A percentile compares a stretch with the other conserved stretches of the same genome.
These are phyloP conservation scores for Septoria petroselini DNA, from an alignment of 2,329 filamentous ascomycete species.

Conservation along the genomic window DNA sequence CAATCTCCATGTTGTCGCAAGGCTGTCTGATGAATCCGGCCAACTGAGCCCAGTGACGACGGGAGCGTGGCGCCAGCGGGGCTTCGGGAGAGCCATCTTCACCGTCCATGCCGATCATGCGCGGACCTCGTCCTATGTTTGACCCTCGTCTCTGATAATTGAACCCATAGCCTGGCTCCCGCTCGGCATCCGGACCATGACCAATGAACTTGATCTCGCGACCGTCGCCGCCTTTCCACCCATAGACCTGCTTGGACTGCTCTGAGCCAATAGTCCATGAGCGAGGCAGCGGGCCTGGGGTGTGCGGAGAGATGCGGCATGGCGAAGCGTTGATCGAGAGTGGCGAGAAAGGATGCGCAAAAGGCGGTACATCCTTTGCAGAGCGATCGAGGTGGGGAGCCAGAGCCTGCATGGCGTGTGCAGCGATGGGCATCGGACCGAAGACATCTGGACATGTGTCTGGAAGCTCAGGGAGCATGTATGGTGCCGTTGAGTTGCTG, in stretches of 20 bases:
- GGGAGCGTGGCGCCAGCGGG: constrained; percentile 28
- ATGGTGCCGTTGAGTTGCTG: background rate
- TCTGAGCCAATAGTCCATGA: constrained; percentile 27
- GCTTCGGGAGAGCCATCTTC: constrained; percentile 20
- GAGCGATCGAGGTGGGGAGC: constrained; percentile 21
- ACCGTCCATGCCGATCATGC: constrained; percentile 18
- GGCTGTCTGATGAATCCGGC: constrained; percentile 19
- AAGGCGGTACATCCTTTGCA: too few species aligned
- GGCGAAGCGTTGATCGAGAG: constrained; percentile 21
- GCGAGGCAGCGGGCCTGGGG: constrained; percentile 6
- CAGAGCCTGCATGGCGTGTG: constrained; percentile 23
- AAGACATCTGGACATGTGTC: constrained; percentile 6
- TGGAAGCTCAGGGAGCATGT: background rate
- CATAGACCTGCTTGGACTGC: constrained; percentile 23
- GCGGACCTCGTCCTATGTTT: constrained; percentile 17
- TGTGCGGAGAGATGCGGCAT: constrained; percentile 14
- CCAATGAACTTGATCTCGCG: constrained; percentile 38
- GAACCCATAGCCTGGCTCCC: constrained; percentile 29
- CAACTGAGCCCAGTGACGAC: constrained; percentile 31
- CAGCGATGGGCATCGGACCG: constrained; percentile 1
- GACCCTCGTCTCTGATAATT: constrained; percentile 12
- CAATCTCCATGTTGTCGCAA: constrained; percentile 28
- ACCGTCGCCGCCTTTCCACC: constrained; percentile 39
- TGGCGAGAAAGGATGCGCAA: constrained; percentile 16
- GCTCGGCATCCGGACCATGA: constrained; percentile 35